Evolutionary conservation across 495 filamentous ascomycete species (phyloP).

Genomic region (Annulohypoxylon nitens): DNA sequence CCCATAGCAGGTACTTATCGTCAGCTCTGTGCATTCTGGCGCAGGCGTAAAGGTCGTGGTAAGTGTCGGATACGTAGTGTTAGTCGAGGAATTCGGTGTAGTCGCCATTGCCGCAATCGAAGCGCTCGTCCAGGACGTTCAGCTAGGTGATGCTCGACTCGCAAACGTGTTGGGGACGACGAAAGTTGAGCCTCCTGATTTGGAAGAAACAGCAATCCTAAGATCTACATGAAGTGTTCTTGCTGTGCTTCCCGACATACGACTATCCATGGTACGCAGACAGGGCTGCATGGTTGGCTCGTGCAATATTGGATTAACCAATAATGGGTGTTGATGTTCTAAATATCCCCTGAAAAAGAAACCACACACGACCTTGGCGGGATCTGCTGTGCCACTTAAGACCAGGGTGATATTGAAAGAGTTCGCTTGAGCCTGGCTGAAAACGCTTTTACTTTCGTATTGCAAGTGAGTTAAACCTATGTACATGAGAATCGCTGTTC

Average conservation of each 20-base stretch:
- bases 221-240: background rate
- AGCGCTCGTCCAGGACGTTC: background rate
- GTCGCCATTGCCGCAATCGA: background rate
- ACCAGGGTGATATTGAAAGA: background rate
- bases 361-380: background rate
- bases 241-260: background rate
- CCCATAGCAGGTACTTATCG: background rate
- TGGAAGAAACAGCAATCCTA: background rate
- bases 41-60: conserved; percentile 26
- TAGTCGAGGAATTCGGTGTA: background rate
- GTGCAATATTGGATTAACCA: conserved; percentile 3
- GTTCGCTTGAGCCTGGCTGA: background rate
- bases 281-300: conserved; percentile 9
- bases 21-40: conserved; percentile 8
- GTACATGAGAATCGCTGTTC: background rate
- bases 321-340: background rate
- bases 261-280: background rate
- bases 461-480: background rate
- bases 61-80: background rate
- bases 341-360: background rate
- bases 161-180: background rate
- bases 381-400: conserved; percentile 3
- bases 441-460: background rate
- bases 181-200: background rate
- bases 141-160: background rate